phyloP scores from a whole-genome alignment of 495 filamentous ascomycete genomes.

The Penicillium cosmopolitanum region DNA sequence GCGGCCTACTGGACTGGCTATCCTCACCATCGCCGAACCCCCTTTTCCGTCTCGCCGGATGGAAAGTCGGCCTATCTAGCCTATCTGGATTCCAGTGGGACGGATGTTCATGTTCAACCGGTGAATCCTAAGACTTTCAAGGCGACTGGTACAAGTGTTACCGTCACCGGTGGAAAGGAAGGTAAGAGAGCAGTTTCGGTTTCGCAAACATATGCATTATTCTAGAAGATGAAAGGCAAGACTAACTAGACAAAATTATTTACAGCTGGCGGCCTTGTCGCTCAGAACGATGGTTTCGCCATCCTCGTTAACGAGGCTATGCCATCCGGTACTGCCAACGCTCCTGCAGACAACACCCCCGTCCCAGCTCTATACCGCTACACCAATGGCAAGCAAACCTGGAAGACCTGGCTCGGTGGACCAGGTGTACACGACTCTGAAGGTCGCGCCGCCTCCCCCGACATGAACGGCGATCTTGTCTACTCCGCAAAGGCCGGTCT shows the following conservation, averaged over 20 bases:
- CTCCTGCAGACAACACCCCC: constrained; percentile 47
- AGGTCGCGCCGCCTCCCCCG: constrained; percentile 48
- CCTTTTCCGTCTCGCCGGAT: constrained; percentile 55
- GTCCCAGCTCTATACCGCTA: constrained; percentile 54
- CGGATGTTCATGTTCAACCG: constrained; percentile 52
- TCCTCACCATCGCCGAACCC: constrained; percentile 57
- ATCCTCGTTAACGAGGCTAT: constrained; percentile 54
- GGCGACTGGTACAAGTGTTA: constrained; percentile 47
- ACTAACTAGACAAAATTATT: not conserved
- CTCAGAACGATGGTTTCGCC: constrained; percentile 60
- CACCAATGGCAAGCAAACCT: constrained; percentile 48
- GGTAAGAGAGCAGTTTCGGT: constrained; percentile 21
- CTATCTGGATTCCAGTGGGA: constrained; percentile 52
- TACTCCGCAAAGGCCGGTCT: constrained; percentile 52
- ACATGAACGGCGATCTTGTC: constrained; percentile 59
- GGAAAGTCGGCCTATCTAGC: constrained; percentile 56
- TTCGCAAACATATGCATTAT: not conserved
- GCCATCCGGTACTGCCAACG: constrained; percentile 48
- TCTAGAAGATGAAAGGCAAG: too few relatives aligned
- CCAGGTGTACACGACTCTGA: constrained; percentile 48
- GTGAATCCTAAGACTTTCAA: constrained; percentile 48
- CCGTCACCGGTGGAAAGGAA: constrained; percentile 50
- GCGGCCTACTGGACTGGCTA: constrained; percentile 56
- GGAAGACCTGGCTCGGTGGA: constrained; percentile 55
- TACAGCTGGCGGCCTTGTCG: constrained; percentile 55